These are phyloP conservation scores for Rhododendron simsii DNA, from an alignment of 148 eudicot genomes.

Conservation along the genomic window DNA sequence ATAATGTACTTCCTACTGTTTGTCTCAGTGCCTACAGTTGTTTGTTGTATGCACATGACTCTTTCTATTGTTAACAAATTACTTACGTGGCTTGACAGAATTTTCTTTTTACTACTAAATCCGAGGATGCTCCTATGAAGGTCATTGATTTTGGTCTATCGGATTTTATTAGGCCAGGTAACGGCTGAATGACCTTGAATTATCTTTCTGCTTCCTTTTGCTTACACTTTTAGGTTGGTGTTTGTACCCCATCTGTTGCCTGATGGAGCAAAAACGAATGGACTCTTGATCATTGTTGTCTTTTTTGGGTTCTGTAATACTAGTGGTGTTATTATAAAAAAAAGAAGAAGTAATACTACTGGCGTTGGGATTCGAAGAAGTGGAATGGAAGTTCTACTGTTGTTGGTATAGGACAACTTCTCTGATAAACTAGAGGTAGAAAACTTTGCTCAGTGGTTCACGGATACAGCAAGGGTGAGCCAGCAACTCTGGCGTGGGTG, in stretches of 20 bases:
- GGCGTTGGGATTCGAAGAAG: background rate
- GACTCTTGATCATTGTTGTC: background rate
- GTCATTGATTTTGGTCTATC: conserved; percentile 94
- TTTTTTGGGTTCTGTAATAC: background rate
- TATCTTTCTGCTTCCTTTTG: conserved; percentile 3
- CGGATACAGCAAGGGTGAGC: background rate
- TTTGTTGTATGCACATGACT: background rate
- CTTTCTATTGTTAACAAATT: background rate
- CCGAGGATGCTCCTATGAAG: conserved; percentile 80
- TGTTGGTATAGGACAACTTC: background rate
- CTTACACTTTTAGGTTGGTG: background rate
- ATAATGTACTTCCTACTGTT: background rate
- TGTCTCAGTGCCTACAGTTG: background rate
- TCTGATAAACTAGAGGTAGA: background rate
- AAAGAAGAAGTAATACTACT: background rate
- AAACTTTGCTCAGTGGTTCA: background rate
- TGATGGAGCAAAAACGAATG: background rate
- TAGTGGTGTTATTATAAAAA: background rate
- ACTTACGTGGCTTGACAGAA: conserved; percentile 50
- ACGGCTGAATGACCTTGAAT: conserved; percentile 10
- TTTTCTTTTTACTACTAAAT: conserved; percentile 79
- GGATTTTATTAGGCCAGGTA: conserved; percentile 89
- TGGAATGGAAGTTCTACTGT: background rate
- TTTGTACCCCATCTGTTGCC: background rate
- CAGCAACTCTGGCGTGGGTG: background rate